Evolutionary conservation across 1,284 basidiomycete species (phyloP).

Genomic region (Anthracocystis setariae): DNA sequence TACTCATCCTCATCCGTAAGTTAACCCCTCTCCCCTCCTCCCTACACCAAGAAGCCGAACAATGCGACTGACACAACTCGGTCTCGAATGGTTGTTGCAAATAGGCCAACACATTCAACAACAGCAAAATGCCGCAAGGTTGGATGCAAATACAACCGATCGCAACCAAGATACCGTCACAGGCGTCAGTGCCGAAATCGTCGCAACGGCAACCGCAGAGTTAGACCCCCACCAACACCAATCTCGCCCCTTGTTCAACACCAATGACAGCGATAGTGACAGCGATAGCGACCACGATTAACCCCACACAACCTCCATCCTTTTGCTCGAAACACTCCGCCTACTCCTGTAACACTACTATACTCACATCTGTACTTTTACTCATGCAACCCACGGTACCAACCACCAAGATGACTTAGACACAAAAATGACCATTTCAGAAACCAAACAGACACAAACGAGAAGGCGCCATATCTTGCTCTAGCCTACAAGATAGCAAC

Average conservation of each 20-base stretch:
- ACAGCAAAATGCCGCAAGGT: constrained; percentile 33
- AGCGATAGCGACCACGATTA: constrained; percentile 14
- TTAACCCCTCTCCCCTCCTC: constrained; percentile 21
- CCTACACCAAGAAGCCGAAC: neutral
- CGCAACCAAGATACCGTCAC: constrained; percentile 19
- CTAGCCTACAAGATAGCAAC: neutral
- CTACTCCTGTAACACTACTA: neutral
- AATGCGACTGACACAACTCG: neutral
- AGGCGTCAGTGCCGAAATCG: constrained; percentile 34
- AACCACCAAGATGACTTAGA: neutral
- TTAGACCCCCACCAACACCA: neutral
- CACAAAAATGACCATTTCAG: neutral
- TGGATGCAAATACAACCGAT: constrained; percentile 15
- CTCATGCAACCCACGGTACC: too few species aligned
- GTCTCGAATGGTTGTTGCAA: neutral
- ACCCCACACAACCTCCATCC: neutral
- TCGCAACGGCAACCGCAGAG: constrained; percentile 33
- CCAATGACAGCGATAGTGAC: neutral
- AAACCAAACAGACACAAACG: neutral
- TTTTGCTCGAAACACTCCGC: too few species aligned
- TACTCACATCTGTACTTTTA: too few species aligned
- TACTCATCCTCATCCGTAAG: constrained; percentile 87
- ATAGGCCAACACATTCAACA: constrained; percentile 39
- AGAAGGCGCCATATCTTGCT: too few species aligned
- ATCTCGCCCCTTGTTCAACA: constrained; percentile 4